Conservation (phyloP, 176 grass and related monocot genomes). For the Aegilops umbellulata region DNA sequence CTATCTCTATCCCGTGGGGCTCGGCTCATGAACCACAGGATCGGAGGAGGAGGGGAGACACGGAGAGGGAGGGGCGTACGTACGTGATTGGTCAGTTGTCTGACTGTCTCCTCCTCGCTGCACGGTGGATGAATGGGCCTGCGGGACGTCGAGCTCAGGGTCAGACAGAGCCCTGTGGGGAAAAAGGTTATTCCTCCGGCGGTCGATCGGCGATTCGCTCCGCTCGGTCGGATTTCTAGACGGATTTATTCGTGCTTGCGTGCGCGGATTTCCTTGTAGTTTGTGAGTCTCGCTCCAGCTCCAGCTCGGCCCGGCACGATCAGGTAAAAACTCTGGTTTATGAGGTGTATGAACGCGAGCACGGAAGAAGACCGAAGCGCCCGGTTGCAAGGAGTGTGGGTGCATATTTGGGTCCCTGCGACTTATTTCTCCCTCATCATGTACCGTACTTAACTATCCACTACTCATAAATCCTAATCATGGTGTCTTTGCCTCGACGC, state of each 20-base stretch:
- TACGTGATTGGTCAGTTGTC: conserved; percentile 18
- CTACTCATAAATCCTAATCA: too few relatives aligned
- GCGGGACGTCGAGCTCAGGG: neutral
- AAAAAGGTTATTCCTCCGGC: conserved; percentile 16
- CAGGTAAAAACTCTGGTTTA: too few relatives aligned
- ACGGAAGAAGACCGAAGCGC: too few relatives aligned
- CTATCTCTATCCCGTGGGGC: neutral
- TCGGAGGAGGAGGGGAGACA: neutral
- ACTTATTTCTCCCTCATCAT: too few relatives aligned
- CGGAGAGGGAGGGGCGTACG: neutral
- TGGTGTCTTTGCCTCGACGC: too few relatives aligned
- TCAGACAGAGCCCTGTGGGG: neutral
- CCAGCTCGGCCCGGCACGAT: too few relatives aligned
- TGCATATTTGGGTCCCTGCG: too few relatives aligned
- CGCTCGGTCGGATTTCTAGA: neutral
- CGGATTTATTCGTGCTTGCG: neutral
- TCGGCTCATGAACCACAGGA: neutral
- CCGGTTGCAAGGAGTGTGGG: too few relatives aligned
- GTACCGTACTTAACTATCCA: too few relatives aligned
- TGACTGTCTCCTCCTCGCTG: neutral
- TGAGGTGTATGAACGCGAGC: too few relatives aligned
- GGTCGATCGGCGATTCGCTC: conserved; percentile 7
- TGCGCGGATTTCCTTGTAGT: neutral
- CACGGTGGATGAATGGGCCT: conserved; percentile 14
- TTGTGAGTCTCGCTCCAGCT: too few relatives aligned